Conservation (phyloP, 306 rosid species). For the Albizia julibrissin region DNA sequence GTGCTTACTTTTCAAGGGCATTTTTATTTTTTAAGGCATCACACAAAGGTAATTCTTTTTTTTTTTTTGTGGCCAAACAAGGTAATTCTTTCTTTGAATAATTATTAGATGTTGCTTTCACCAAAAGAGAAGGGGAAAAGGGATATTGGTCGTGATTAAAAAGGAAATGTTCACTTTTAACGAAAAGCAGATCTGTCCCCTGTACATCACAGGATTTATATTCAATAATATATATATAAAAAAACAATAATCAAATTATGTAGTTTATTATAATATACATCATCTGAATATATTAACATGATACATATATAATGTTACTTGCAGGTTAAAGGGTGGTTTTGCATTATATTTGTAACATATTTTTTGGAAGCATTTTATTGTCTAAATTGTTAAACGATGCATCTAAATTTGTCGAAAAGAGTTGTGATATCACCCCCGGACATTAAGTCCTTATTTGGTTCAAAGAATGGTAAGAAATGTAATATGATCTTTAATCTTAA, state of each 20-base stretch:
- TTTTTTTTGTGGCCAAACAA: too few relatives aligned
- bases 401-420: too few relatives aligned
- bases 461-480: too few relatives aligned
- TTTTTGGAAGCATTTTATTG: too few relatives aligned
- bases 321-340: too few relatives aligned
- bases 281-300: too few relatives aligned
- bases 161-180: neutral
- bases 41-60: neutral
- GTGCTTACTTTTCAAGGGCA: neutral
- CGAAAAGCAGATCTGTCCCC: neutral
- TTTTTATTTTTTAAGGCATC: neutral
- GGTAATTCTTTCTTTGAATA: neutral
- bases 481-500: too few relatives aligned
- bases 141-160: neutral
- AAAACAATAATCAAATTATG: neutral
- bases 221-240: neutral
- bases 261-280: neutral
- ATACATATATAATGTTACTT: too few relatives aligned
- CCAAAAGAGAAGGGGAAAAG: neutral
- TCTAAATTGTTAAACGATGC: too few relatives aligned
- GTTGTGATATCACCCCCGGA: neutral
- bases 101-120: neutral
- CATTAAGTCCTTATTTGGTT: too few relatives aligned
- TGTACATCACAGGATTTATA: neutral
- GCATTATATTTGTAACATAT: too few relatives aligned